Evolutionary conservation across 23 red algal species (phyloP).

Genomic region (Pyropia yezoensis): DNA sequence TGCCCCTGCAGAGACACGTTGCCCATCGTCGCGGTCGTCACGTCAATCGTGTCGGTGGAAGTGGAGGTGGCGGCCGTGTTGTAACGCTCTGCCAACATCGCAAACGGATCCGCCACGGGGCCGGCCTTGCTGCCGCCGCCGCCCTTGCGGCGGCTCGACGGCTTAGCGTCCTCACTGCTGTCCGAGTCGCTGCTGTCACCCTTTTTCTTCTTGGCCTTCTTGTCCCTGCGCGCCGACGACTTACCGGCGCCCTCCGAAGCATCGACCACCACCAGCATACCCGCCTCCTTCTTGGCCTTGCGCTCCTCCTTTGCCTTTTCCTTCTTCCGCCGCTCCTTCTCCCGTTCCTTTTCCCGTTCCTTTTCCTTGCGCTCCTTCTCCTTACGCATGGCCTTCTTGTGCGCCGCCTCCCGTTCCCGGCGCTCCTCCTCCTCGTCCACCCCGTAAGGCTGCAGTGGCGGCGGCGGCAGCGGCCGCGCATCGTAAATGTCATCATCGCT

Average conservation of each 20-base stretch:
- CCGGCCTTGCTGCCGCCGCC: too few relatives aligned
- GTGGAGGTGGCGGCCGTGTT: constrained; percentile 5
- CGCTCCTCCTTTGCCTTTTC: constrained; percentile 1
- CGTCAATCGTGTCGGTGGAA: constrained; percentile 19
- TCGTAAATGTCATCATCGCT: constrained; percentile 14
- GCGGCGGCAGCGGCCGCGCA: background rate
- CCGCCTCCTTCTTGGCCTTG: constrained; percentile 8
- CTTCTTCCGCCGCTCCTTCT: constrained; percentile 3
- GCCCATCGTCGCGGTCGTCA: constrained; percentile 11
- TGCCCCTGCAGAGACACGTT: constrained; percentile 20
- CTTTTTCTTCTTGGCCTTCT: too few relatives aligned
- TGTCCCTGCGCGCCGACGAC: too few relatives aligned
- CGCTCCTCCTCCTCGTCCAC: constrained; percentile 6
- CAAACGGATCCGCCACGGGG: background rate
- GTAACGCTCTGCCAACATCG: constrained; percentile 42
- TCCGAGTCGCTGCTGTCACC: too few relatives aligned
- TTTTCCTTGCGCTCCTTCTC: constrained; percentile 6
- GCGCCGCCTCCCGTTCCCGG: background rate
- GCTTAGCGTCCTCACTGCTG: too few relatives aligned
- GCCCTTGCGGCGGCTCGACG: too few relatives aligned
- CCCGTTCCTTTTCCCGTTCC: background rate
- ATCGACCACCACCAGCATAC: too few relatives aligned
- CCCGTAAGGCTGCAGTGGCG: background rate
- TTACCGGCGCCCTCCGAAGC: too few relatives aligned
- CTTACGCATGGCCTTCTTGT: background rate